A percentile compares a stretch with the other conserved stretches of the same genome.
phyloP scores from a whole-genome alignment of 345 rosid genomes.

The Jatropha curcas region DNA sequence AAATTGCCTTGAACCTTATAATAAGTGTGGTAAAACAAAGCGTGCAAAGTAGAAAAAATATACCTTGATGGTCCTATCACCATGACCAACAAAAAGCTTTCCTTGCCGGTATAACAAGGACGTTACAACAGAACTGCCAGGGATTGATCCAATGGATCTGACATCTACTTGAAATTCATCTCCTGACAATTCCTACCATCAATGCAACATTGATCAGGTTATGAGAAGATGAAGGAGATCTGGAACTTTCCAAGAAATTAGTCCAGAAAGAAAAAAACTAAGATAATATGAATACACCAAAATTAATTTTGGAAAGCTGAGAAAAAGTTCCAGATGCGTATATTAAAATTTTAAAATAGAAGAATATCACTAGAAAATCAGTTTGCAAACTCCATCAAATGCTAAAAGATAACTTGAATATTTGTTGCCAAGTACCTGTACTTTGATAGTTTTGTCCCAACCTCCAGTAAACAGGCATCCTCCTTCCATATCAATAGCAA shows the following conservation, averaged over 20 bases:
- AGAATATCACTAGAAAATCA: background rate
- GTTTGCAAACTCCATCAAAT: background rate
- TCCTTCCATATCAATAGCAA: conserved; percentile 53
- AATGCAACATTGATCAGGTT: background rate
- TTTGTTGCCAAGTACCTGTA: conserved; percentile 50
- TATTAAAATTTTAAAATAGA: background rate
- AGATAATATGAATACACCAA: background rate
- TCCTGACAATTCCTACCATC: conserved; percentile 65
- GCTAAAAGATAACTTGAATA: background rate
- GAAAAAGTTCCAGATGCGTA: conserved; percentile 5
- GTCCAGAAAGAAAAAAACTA: background rate
- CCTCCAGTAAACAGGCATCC: conserved; percentile 78
- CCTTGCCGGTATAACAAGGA: conserved; percentile 70
- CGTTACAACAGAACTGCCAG: conserved; percentile 64
- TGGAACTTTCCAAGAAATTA: conserved; percentile 3
- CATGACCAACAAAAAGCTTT: conserved; percentile 77
- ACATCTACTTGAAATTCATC: conserved; percentile 62
- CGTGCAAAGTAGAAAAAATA: background rate
- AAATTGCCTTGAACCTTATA: background rate
- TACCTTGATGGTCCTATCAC: conserved; percentile 68
- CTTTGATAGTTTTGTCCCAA: conserved; percentile 72
- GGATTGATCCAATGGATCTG: conserved; percentile 61
- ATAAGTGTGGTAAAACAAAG: background rate
- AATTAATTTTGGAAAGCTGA: background rate
- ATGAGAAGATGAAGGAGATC: conserved; percentile 2